phyloP scores from a whole-genome alignment of 495 filamentous ascomycete genomes.

The Penicillium diatomitis region DNA sequence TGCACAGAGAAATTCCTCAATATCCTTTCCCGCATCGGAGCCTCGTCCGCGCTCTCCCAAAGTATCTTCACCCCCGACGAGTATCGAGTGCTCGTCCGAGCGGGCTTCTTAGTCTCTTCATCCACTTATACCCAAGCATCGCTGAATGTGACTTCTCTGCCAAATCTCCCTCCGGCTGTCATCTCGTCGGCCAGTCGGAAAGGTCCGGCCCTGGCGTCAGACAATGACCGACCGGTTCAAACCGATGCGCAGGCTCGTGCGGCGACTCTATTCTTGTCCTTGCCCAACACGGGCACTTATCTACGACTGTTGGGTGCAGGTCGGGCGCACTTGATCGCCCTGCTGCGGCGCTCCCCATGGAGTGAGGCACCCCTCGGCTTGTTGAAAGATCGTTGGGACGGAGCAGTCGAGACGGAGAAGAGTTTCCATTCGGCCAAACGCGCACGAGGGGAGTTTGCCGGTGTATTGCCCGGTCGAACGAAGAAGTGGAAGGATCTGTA shows the following conservation, averaged over 20 bases:
- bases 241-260: constrained; percentile 22
- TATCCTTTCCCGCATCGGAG: constrained; percentile 47
- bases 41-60: constrained; percentile 39
- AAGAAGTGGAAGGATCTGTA: constrained; percentile 76
- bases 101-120: constrained; percentile 62
- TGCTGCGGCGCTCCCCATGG: constrained; percentile 56
- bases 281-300: constrained; percentile 66
- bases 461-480: constrained; percentile 61
- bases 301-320: constrained; percentile 60
- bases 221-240: constrained; percentile 13
- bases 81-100: constrained; percentile 50
- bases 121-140: constrained; percentile 36
- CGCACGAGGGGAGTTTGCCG: constrained; percentile 57
- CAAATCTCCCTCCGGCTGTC: constrained; percentile 35
- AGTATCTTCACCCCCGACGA: constrained; percentile 42
- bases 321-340: constrained; percentile 53
- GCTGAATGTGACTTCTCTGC: constrained; percentile 44
- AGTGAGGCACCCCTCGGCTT: constrained; percentile 56
- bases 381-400: constrained; percentile 74
- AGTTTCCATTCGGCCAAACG: constrained; percentile 50
- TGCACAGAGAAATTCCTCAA: constrained; percentile 42
- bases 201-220: constrained; percentile 3
- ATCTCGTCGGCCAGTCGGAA: constrained; percentile 49
- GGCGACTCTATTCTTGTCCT: constrained; percentile 49
- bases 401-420: constrained; percentile 53